phyloP scores from a whole-genome alignment of 352 stramenopile species.

The Phytophthora colocasiae region DNA sequence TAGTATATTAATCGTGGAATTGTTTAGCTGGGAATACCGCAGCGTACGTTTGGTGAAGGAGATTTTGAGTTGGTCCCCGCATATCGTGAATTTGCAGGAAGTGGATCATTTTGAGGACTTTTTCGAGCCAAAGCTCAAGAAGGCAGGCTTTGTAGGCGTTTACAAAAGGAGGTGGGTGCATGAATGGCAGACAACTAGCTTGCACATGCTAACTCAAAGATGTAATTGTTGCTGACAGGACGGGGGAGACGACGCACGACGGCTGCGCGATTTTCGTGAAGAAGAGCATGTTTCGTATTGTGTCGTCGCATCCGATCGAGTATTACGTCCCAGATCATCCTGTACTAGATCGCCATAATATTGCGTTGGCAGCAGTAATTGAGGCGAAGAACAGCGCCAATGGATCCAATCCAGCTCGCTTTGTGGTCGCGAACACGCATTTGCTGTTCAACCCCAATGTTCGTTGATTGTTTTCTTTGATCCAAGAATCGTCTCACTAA shows the following conservation, averaged over 20 bases:
- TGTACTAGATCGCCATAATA: constrained; percentile 66
- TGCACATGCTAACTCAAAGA: neutral
- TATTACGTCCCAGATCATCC: constrained; percentile 51
- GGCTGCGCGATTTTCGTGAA: constrained; percentile 77
- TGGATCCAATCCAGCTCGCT: constrained; percentile 29
- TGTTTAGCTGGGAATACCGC: constrained; percentile 59
- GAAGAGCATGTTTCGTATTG: constrained; percentile 49
- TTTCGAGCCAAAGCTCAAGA: constrained; percentile 66
- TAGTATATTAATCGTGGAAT: neutral
- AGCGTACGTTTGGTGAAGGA: constrained; percentile 53
- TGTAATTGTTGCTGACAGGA: constrained; percentile 39
- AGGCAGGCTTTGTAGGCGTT: constrained; percentile 55
- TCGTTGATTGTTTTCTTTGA: constrained; percentile 8
- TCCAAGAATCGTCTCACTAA: neutral
- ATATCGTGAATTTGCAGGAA: constrained; percentile 75
- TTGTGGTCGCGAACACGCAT: constrained; percentile 73
- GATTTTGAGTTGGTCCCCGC: constrained; percentile 52
- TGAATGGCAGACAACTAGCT: neutral
- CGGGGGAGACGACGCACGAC: constrained; percentile 63
- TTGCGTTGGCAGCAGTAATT: constrained; percentile 59
- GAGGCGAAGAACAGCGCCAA: constrained; percentile 31
- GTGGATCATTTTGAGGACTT: constrained; percentile 79
- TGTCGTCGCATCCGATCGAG: constrained; percentile 53
- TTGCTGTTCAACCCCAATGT: constrained; percentile 79
- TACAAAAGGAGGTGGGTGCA: constrained; percentile 65